Evolutionary conservation across 768 basidiomycete species (phyloP), one percentile per base, ranked within the genome.

Genomic region (Russula virescens): DNA sequence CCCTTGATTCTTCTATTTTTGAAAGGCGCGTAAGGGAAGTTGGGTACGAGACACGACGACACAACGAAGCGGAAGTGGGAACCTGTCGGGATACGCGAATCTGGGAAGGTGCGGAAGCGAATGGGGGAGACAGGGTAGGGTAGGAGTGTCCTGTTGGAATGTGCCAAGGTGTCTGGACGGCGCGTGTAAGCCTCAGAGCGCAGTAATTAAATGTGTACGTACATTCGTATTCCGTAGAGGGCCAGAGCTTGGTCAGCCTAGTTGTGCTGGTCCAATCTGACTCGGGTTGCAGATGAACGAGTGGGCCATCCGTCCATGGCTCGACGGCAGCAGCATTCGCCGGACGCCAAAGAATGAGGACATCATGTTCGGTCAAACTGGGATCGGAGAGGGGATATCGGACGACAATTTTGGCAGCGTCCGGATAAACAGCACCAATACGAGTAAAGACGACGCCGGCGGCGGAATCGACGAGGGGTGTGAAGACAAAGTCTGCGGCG

Each of bases 31-130:
- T 89, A 89, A 4, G 89, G 89, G 70, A 88, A 91, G 67, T 88
- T 89, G 13, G 87, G 85, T 7, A 77, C 81, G 50, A 84, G 75
- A 70, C 89, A 91, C 5, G 84, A 86, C 0, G 86, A 78, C 19
- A 81, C 82, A 23, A 89, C 70, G 71, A 91, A 92, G 53, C 84
- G 83, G 76, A 88, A 89, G 69, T 81, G 81, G 35, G 74, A 75
- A 31, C 82, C 81, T 25, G 75, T 71, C 9, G 78, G 69, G 23
- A 88, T 76, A 11, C 81, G 77, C 9, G 86, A 79, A 70, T 91
- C 89, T 3, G 89, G 88, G 73, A 87, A 88, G 9, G 89, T 92
- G 61, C 76, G 82, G 76, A 92, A 91, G 23, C 72, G 71, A 50
- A 88, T 79, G 8, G 85, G 82, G 6, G 69, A 68, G 16, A 68